Evolutionary conservation across 805 yeast genomes (phyloP).

Genomic region (Metschnikowia proteae): DNA sequence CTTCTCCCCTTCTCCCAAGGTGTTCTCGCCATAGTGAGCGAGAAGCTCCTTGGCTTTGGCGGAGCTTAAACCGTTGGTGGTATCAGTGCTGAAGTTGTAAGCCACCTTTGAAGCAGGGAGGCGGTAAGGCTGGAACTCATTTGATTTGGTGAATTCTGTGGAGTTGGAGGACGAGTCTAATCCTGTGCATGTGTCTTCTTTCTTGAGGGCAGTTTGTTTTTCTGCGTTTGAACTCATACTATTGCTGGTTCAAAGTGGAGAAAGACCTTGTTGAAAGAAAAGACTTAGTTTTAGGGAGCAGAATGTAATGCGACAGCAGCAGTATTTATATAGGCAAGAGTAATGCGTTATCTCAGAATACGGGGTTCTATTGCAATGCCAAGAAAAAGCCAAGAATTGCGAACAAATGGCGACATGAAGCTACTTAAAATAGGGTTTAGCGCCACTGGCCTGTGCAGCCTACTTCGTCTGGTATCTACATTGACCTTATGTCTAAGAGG

Average conservation of each 20-base stretch:
- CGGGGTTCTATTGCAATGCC: constrained; percentile 1
- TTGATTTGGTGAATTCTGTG: constrained; percentile 9
- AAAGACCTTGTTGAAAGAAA: neutral
- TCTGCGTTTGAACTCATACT: constrained; percentile 1
- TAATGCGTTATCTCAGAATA: neutral
- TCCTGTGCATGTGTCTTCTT: constrained; percentile 1
- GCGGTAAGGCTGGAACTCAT: constrained; percentile 25
- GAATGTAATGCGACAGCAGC: neutral
- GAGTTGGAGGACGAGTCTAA: constrained; percentile 11
- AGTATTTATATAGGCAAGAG: neutral
- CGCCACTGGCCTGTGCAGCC: neutral
- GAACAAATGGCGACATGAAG: neutral
- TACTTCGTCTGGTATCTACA: neutral
- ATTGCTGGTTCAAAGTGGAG: neutral
- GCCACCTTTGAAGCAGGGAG: constrained; percentile 36
- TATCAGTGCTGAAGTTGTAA: constrained; percentile 37
- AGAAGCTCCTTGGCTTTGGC: constrained; percentile 18
- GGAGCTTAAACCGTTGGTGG: constrained; percentile 45
- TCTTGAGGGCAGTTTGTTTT: neutral
- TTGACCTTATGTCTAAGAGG: neutral
- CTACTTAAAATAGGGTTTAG: neutral
- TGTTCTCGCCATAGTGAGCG: constrained; percentile 51
- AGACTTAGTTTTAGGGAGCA: neutral
- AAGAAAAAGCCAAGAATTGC: constrained; percentile 4
- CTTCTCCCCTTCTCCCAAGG: constrained; percentile 55